Evolutionary conservation across 2,329 filamentous ascomycete species (phyloP), one percentile per base, ranked within the genome.

Genomic region (Zopfia rhizophila): DNA sequence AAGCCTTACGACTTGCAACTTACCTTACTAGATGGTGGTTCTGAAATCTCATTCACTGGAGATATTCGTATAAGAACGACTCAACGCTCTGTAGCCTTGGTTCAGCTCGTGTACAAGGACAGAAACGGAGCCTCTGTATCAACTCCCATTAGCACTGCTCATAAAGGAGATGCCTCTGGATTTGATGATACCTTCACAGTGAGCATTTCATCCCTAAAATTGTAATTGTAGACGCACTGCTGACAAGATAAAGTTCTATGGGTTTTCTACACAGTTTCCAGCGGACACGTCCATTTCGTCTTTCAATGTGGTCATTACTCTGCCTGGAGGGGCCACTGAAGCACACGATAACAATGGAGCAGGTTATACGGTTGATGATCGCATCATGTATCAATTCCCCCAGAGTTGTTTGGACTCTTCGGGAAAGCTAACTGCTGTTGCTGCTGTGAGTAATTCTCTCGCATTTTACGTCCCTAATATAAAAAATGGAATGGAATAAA

Each of bases 151-250:
- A 73, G 70, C 2, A 71, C 78, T 13, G 73, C 66, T 3, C 51
- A 75, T n/a, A 74, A 75, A 30, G 82, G 82, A 3, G 72, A 75
- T 17, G 76, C 77, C 4, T 69, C 72, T 29, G 84, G 84, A 2
- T 82, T 86, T 40, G 84, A 87, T 59, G 82, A 87, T 48, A 80
- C 70, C 7, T 87, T 86, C 61, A 72, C 74, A 40, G 83, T 82
- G 63, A 60, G 70, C 67, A 1, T 17, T 16, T 39, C 10, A 25
- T 13, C 4, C 3, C 35, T n/a, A 45, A 27, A 12, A 10, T n/a
- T 8, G 13, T 21, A 3, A 14, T 21, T 44, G 19, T n/a, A 19
- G 4, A 12, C n/a, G 10, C 7, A 32, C 3, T 31, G 28, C 24
- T 48, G 29, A 43, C 5, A 10, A 25, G 13, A 12, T 16, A 5